Evolutionary conservation across 2,329 filamentous ascomycete species (phyloP).

Genomic region (Emergomyces orientalis): DNA sequence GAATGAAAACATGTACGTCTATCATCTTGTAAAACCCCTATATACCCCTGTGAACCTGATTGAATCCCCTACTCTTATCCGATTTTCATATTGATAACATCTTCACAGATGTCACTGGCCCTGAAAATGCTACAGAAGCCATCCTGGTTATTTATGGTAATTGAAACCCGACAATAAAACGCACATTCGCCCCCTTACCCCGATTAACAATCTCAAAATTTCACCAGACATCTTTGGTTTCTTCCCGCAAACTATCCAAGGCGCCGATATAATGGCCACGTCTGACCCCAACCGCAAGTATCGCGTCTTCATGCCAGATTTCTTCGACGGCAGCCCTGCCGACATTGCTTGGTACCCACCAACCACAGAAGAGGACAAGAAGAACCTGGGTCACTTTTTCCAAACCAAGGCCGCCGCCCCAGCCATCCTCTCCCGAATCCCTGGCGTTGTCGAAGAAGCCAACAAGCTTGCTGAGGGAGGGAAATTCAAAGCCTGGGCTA

Average conservation of each 20-base stretch:
- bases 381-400: constrained; percentile 54
- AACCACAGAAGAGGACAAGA: constrained; percentile 49
- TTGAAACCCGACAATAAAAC: constrained; percentile 4
- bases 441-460: constrained; percentile 47
- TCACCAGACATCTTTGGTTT: constrained; percentile 54
- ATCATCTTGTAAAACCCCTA: background rate
- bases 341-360: constrained; percentile 54
- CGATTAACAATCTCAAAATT: background rate
- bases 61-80: background rate
- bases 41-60: constrained; percentile 1
- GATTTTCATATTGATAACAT: constrained; percentile 5
- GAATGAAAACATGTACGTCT: constrained; percentile 50
- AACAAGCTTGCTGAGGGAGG: constrained; percentile 36
- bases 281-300: constrained; percentile 62
- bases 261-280: constrained; percentile 53
- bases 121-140: constrained; percentile 46
- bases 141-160: constrained; percentile 48
- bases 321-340: constrained; percentile 68
- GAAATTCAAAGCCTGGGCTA: constrained; percentile 46
- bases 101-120: constrained; percentile 46
- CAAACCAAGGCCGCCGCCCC: constrained; percentile 48
- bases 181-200: background rate
- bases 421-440: constrained; percentile 47
- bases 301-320: constrained; percentile 84
- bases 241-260: constrained; percentile 54